Base-by-base conservation (phyloP, 106 monocot genomes). In the Agapanthus africanus region DNA sequence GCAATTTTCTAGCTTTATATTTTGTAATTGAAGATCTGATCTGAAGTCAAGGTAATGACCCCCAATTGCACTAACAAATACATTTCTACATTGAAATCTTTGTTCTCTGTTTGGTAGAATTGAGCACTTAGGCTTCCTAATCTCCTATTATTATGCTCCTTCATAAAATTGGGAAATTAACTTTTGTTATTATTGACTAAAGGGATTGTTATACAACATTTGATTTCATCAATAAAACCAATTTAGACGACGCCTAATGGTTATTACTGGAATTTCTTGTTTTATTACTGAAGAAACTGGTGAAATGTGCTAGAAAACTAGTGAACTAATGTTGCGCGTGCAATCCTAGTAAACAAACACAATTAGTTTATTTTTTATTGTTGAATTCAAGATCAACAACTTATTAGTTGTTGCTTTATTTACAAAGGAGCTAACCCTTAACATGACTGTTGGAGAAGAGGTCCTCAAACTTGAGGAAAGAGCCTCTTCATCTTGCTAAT, bases 11-110 rank as follows among this genome's bases (percentile, higher is more conserved):
- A 54, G 22, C 51, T 21, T n/a, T 15, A 37, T 38, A 39, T 2
- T 0, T 22, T n/a, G n/a, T n/a, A n/a, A n/a, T n/a, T n/a, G n/a
- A 1, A 4, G 63, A 63, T 37, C 63, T n/a, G 63, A 39, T 64
- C 38, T 64, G 8, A 39, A 61, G 64, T 64, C 37, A 64, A 64
- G 64, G 64, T 64, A 39, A n/a, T 11, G 30, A 39, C 64, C 22
- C 7, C 13, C 38, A 21, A 16, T 38, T 64, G 36, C 21, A 38
- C 39, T 39, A 23, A 16, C 37, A 37, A 63, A 37, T 38, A 23
- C 64, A 64, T 64, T 61, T 61, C 61, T 61, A 61, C 61, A 61
- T 36, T 36, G 35, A 33, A 61, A 56, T 34, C 13, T 61, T 61
- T 61, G 61, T 33, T 61, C 61, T 36, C 37, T 40, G 39, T 65